These are phyloP conservation scores for Aspergillus sclerotioniger DNA, from an alignment of 495 filamentous ascomycete species.

Conservation along the genomic window DNA sequence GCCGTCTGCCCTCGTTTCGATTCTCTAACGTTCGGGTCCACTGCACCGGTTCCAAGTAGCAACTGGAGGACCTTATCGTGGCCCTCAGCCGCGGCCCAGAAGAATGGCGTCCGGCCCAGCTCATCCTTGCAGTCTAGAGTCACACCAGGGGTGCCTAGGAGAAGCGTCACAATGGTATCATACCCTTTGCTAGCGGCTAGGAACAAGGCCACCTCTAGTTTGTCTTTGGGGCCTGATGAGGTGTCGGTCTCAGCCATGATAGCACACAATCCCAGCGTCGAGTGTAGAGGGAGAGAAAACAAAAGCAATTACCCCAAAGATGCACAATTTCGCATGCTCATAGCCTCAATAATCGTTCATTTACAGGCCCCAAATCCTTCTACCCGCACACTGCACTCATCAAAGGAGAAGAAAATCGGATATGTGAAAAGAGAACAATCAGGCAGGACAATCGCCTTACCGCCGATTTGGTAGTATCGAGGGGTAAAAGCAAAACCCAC, in stretches of 20 bases:
- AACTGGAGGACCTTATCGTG: constrained; percentile 34
- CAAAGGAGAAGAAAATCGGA: not conserved
- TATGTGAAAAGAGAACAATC: not conserved
- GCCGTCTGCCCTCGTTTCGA: constrained; percentile 26
- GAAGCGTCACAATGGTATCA: constrained; percentile 33
- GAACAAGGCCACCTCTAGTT: constrained; percentile 28
- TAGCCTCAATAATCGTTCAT: not conserved
- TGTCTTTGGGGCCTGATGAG: constrained; percentile 19
- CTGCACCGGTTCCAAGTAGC: constrained; percentile 23
- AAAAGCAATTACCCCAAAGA: not conserved
- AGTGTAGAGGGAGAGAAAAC: not conserved
- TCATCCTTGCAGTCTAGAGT: constrained; percentile 28
- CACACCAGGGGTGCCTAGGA: constrained; percentile 26
- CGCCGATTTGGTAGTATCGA: not conserved
- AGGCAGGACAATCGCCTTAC: not conserved
- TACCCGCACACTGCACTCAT: not conserved
- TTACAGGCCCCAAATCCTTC: not conserved
- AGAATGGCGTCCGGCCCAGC: constrained; percentile 33
- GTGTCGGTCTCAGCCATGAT: constrained; percentile 11
- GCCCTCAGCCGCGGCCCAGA: constrained; percentile 34
- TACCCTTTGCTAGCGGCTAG: constrained; percentile 38
- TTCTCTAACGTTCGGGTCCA: constrained; percentile 22
- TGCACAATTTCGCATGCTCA: not conserved
- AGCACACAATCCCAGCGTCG: not conserved
- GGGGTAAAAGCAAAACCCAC: constrained; percentile 1